Conservation (phyloP, 192 early-diverging fungal genomes). For the Entrophospora sp. region DNA sequence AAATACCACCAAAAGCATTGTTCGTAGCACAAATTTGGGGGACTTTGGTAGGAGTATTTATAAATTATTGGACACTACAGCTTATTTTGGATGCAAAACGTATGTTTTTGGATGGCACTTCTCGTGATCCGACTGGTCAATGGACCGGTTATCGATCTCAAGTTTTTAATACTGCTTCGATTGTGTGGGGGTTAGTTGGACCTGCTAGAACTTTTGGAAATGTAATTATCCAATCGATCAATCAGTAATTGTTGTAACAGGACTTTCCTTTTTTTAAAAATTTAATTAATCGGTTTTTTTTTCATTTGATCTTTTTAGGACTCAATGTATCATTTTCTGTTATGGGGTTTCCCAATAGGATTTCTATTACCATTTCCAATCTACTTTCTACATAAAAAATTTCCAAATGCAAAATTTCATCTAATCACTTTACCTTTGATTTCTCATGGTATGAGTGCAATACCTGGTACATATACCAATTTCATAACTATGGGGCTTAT, state of each 20-base stretch:
- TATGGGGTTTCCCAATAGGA: slow-evolving; percentile 38
- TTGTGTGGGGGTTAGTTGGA: slow-evolving; percentile 52
- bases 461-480: slow-evolving; percentile 17
- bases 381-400: slow-evolving; percentile 33
- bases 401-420: slow-evolving; percentile 33
- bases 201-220: slow-evolving; percentile 43
- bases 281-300: background rate
- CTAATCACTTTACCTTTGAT: slow-evolving; percentile 15
- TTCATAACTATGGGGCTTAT: slow-evolving; percentile 15
- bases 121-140: background rate
- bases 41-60: slow-evolving; percentile 33
- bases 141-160: background rate
- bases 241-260: too few species aligned
- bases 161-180: slow-evolving; percentile 33
- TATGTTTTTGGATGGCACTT: slow-evolving; percentile 5
- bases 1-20: slow-evolving; percentile 58
- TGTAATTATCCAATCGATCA: background rate
- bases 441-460: background rate
- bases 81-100: slow-evolving; percentile 18
- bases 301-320: background rate
- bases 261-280: background rate
- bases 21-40: slow-evolving; percentile 53
- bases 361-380: slow-evolving; percentile 25
- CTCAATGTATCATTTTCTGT: slow-evolving; percentile 31
- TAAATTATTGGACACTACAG: slow-evolving; percentile 27